Evolutionary conservation across 1,284 basidiomycete species (phyloP).

Genomic region (Xerocomus nothofagi): DNA sequence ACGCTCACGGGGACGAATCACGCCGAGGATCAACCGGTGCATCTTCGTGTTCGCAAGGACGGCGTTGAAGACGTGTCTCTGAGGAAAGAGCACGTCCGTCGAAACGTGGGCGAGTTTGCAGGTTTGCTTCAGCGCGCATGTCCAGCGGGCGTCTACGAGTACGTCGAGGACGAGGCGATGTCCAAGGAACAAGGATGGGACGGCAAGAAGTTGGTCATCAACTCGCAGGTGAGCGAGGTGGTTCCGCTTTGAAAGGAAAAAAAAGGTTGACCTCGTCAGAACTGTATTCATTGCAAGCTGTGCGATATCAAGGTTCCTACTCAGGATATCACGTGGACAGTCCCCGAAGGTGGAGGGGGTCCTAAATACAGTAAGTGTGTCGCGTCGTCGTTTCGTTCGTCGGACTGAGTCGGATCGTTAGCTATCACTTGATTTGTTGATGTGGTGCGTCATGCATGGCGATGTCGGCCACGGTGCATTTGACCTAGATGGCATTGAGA

Average conservation of each 20-base stretch:
- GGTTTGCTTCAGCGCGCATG: slow-evolving; percentile 88
- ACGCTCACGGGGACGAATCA: slow-evolving; percentile 95
- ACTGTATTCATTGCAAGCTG: slow-evolving; percentile 92
- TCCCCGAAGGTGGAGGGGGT: slow-evolving; percentile 91
- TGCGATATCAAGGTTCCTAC: slow-evolving; percentile 93
- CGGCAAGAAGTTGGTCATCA: slow-evolving; percentile 94
- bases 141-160: slow-evolving; percentile 97
- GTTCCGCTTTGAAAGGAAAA: background rate
- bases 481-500: background rate
- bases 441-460: background rate
- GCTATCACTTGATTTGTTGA: slow-evolving; percentile 19
- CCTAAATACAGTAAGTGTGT: slow-evolving; percentile 71
- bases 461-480: background rate
- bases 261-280: slow-evolving; percentile 44
- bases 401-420: background rate
- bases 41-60: slow-evolving; percentile 74
- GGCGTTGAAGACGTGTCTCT: slow-evolving; percentile 48
- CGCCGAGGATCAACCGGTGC: slow-evolving; percentile 92
- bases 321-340: slow-evolving; percentile 93
- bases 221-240: slow-evolving; percentile 83
- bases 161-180: slow-evolving; percentile 69
- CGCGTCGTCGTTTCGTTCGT: background rate
- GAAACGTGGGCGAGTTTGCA: slow-evolving; percentile 81
- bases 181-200: slow-evolving; percentile 59
- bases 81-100: slow-evolving; percentile 66